Conservation (phyloP, 2,329 filamentous ascomycete genomes). For the Alternaria metachromatica region DNA sequence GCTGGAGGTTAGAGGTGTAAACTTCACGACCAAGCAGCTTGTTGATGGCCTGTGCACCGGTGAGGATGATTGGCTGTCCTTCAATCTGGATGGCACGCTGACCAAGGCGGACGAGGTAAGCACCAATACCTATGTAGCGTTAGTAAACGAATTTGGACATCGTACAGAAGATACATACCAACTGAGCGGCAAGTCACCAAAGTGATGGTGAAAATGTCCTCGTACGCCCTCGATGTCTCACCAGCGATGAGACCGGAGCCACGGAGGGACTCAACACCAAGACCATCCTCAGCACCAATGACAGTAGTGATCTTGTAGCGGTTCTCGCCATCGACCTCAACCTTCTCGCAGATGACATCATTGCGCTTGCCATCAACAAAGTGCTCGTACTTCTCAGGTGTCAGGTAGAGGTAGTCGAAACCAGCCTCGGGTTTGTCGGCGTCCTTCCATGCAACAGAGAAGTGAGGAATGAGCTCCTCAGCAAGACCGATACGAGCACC, state of each 20-base stretch:
- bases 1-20: slow-evolving; percentile 98
- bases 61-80: slow-evolving; percentile 97
- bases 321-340: slow-evolving; percentile 85
- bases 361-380: slow-evolving; percentile 80
- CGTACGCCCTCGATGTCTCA: slow-evolving; percentile 95
- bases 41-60: slow-evolving; percentile 96
- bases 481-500: slow-evolving; percentile 97
- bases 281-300: slow-evolving; percentile 89
- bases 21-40: slow-evolving; percentile 97
- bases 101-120: slow-evolving; percentile 96
- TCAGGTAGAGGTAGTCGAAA: slow-evolving; percentile 97
- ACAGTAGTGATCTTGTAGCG: slow-evolving; percentile 94
- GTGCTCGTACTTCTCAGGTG: slow-evolving; percentile 81
- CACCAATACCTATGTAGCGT: slow-evolving; percentile 78
- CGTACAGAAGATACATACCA: slow-evolving; percentile 59
- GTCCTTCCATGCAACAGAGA: slow-evolving; percentile 97
- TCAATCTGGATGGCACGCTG: slow-evolving; percentile 99
- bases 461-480: slow-evolving; percentile 95
- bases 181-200: slow-evolving; percentile 97
- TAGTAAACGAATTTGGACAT: slow-evolving; percentile 34
- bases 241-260: slow-evolving; percentile 98
- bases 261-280: slow-evolving; percentile 96
- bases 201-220: slow-evolving; percentile 98
- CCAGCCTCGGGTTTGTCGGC: slow-evolving; percentile 78
- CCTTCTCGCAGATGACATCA: slow-evolving; percentile 85